Percentiles rank a stretch among this genome's conserved stretches.
Conservation (phyloP, 176 grass and related monocot genomes). For the Aegilops umbellulata region DNA sequence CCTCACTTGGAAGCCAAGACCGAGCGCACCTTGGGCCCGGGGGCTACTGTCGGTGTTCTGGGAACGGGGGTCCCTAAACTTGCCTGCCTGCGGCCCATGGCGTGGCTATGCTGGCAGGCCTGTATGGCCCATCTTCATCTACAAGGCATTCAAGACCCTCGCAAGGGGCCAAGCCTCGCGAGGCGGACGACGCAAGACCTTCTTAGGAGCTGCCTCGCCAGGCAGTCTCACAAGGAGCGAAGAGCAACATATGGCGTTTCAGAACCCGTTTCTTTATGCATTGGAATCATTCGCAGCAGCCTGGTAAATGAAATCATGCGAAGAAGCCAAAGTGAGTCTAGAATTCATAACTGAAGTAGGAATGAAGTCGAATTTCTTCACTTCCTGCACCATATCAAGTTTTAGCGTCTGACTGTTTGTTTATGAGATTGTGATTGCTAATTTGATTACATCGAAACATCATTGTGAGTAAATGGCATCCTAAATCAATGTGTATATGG, state of each 20-base stretch:
- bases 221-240: too few species aligned
- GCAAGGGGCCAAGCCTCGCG: too few species aligned
- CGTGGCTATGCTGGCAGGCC: too few species aligned
- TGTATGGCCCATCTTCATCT: too few species aligned
- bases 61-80: too few species aligned
- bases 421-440: background rate
- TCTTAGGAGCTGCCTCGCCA: too few species aligned
- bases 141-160: too few species aligned
- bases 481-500: background rate
- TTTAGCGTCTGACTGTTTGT: background rate
- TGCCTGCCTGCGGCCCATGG: too few species aligned
- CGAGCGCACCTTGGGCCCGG: too few species aligned
- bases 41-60: too few species aligned
- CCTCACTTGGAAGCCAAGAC: too few species aligned
- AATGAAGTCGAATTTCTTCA: background rate
- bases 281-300: background rate
- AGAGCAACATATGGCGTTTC: conserved; percentile 18
- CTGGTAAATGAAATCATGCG: conserved; percentile 5
- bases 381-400: background rate
- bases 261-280: background rate
- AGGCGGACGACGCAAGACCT: too few species aligned
- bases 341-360: background rate
- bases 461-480: background rate
- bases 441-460: background rate
- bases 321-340: background rate